Percentiles rank a stretch among this genome's conserved stretches.
phyloP scores from a whole-genome alignment of 73 alveolate species.

The Paramecium pentaurelia region DNA sequence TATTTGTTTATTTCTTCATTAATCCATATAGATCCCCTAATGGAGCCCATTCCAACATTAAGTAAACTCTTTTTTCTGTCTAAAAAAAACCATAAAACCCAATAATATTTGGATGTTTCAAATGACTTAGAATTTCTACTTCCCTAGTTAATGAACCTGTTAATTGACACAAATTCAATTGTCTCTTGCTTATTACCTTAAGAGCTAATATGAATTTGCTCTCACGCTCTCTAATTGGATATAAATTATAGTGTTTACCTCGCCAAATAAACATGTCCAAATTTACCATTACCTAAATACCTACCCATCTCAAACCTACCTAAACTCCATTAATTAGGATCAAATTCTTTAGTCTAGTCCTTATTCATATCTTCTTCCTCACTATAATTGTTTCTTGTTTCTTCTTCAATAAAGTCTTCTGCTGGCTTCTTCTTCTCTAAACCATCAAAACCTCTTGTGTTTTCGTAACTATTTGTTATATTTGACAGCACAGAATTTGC shows the following conservation, averaged over 20 bases:
- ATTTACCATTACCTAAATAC: slow-evolving; percentile 67
- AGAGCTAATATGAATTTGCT: slow-evolving; percentile 79
- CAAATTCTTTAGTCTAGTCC: slow-evolving; percentile 18
- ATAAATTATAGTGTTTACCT: background rate
- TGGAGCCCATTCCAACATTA: slow-evolving; percentile 86
- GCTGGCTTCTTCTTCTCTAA: background rate
- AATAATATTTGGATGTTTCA: slow-evolving; percentile 79
- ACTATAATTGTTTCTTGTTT: background rate
- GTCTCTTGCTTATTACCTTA: slow-evolving; percentile 72
- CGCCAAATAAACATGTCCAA: slow-evolving; percentile 74
- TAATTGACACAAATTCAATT: slow-evolving; percentile 54
- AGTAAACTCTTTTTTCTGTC: slow-evolving; percentile 76
- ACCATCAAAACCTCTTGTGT: background rate
- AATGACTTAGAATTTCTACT: slow-evolving; percentile 80
- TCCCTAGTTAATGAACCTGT: slow-evolving; percentile 76
- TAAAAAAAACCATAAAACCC: slow-evolving; percentile 81
- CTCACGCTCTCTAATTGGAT: slow-evolving; percentile 63
- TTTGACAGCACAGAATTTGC: background rate
- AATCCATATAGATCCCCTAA: slow-evolving; percentile 78
- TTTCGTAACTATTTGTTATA: background rate
- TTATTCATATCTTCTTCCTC: background rate
- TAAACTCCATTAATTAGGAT: slow-evolving; percentile 67
- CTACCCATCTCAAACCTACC: slow-evolving; percentile 66
- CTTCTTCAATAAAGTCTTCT: background rate
- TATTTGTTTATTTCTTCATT: slow-evolving; percentile 38